Conservation (phyloP, 768 basidiomycete species). For the Dictyophora rubrovolvata region DNA sequence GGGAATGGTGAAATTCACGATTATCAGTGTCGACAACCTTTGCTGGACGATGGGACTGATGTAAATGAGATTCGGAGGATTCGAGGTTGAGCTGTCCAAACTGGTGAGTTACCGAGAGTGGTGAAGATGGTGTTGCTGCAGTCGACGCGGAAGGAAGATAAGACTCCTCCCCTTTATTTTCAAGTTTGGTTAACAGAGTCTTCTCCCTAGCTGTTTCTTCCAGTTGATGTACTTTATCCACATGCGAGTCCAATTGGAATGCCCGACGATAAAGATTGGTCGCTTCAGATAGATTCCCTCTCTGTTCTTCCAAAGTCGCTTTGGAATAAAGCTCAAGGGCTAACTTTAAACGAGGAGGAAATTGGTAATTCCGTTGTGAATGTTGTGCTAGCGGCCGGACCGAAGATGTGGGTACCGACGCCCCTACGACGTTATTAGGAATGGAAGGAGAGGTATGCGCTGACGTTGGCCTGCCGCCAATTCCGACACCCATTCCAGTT, state of each 20-base stretch:
- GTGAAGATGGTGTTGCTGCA: not conserved
- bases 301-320: constrained; percentile 67
- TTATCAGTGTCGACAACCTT: constrained; percentile 18
- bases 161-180: not conserved
- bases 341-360: constrained; percentile 26
- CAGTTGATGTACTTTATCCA: constrained; percentile 60
- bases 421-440: not conserved
- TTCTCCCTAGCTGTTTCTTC: constrained; percentile 33
- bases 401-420: not conserved
- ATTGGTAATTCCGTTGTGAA: constrained; percentile 16
- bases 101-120: constrained; percentile 8
- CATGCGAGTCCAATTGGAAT: constrained; percentile 65
- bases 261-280: constrained; percentile 67
- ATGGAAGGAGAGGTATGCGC: not conserved
- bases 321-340: constrained; percentile 59
- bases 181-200: not conserved
- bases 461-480: too few species aligned
- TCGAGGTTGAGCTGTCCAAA: constrained; percentile 1
- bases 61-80: constrained; percentile 1
- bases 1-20: constrained; percentile 30
- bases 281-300: constrained; percentile 66
- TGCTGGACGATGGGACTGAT: too few species aligned
- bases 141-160: not conserved
- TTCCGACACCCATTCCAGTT: too few species aligned
- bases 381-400: constrained; percentile 12